These are phyloP conservation scores for Fomitopsis betulina DNA, from an alignment of 1,284 basidiomycete species.

Conservation along the genomic window DNA sequence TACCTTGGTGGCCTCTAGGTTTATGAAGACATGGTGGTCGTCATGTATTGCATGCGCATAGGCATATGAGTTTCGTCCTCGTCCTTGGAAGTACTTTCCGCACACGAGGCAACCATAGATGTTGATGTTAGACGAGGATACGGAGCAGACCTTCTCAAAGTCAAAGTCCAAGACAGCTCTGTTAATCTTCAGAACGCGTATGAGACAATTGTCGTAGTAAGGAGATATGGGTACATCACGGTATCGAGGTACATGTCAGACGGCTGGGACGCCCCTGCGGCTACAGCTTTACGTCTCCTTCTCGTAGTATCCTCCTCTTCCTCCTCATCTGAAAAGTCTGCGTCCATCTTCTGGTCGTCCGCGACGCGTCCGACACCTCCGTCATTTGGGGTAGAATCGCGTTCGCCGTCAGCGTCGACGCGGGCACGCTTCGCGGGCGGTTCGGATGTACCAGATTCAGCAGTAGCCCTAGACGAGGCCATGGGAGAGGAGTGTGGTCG, in stretches of 20 bases:
- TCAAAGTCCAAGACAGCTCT: constrained; percentile 93
- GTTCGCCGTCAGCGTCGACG: background rate
- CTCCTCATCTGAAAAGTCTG: constrained; percentile 38
- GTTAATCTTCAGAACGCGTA: constrained; percentile 55
- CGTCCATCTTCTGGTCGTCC: constrained; percentile 5
- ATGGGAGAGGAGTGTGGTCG: background rate
- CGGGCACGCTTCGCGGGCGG: background rate
- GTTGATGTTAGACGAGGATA: constrained; percentile 94
- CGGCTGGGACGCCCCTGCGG: constrained; percentile 46
- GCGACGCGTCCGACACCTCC: constrained; percentile 6
- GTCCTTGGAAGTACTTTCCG: constrained; percentile 98
- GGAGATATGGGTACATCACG: constrained; percentile 39
- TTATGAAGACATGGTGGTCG: constrained; percentile 98
- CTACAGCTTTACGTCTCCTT: constrained; percentile 27
- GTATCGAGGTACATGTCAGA: constrained; percentile 97
- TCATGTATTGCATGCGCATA: constrained; percentile 97
- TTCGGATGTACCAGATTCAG: background rate
- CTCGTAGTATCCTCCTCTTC: constrained; percentile 37
- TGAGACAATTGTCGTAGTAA: background rate
- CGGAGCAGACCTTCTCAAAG: constrained; percentile 98
- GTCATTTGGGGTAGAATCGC: background rate
- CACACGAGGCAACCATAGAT: constrained; percentile 97
- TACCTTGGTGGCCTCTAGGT: constrained; percentile 89
- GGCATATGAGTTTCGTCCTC: constrained; percentile 90
- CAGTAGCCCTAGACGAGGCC: background rate